Percentiles rank a stretch among this genome's conserved stretches.
phyloP scores from a whole-genome alignment of 2,329 filamentous ascomycete species.

The Cercospora janseana region DNA sequence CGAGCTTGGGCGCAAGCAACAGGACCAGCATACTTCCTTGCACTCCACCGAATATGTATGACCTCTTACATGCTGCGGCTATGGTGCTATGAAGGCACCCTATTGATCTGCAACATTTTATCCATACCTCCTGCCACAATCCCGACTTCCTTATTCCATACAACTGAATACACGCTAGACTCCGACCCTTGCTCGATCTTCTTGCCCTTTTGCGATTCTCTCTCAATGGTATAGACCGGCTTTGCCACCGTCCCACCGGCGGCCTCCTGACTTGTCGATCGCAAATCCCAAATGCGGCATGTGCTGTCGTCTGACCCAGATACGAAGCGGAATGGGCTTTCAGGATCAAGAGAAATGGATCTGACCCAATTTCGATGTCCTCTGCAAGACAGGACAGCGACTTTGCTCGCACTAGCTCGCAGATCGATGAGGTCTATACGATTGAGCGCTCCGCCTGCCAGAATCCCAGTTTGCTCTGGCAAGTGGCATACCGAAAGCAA shows the following conservation, averaged over 20 bases:
- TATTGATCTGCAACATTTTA: conserved; percentile 89
- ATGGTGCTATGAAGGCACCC: conserved; percentile 42
- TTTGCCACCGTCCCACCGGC: conserved; percentile 57
- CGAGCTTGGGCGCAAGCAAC: too few species aligned
- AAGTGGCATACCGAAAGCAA: conserved; percentile 77
- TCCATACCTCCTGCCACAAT: conserved; percentile 93
- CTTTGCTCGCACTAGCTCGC: conserved; percentile 69
- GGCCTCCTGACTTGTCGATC: conserved; percentile 57
- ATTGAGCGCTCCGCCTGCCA: conserved; percentile 76
- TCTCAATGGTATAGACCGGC: conserved; percentile 73
- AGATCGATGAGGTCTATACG: conserved; percentile 95
- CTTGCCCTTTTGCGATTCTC: conserved; percentile 66
- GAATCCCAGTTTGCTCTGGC: conserved; percentile 61
- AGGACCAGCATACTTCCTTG: too few species aligned
- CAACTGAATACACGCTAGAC: conserved; percentile 83
- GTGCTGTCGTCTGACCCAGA: conserved; percentile 91
- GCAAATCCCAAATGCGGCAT: conserved; percentile 89
- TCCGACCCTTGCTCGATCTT: conserved; percentile 70
- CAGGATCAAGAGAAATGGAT: conserved; percentile 58
- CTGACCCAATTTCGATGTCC: conserved; percentile 78
- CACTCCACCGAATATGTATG: too few species aligned
- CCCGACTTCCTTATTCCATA: conserved; percentile 81
- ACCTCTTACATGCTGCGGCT: too few species aligned
- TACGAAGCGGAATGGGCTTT: conserved; percentile 71
- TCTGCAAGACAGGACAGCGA: conserved; percentile 84